Percentiles rank a stretch among this genome's conserved stretches.
phyloP scores from a whole-genome alignment of 148 eudicot species.

The Vaccinium myrtillus region DNA sequence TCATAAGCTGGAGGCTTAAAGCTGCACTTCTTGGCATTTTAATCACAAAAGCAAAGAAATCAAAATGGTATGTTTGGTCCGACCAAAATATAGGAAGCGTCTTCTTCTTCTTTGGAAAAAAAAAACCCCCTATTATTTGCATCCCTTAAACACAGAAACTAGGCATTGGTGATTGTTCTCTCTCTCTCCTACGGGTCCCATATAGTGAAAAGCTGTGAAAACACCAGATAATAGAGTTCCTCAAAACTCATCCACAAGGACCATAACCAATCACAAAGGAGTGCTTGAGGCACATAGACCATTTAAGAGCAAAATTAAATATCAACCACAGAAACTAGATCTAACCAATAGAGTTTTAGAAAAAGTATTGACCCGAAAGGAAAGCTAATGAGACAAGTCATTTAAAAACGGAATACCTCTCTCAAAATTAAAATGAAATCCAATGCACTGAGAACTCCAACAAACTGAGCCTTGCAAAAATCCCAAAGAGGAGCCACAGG shows the following conservation, averaged over 20 bases:
- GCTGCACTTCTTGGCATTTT: background rate
- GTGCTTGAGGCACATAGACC: background rate
- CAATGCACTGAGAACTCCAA: constrained; percentile 86
- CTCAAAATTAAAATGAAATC: constrained; percentile 87
- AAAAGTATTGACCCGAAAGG: background rate
- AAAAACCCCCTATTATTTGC: background rate
- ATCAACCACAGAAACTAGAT: background rate
- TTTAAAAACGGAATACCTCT: constrained; percentile 56
- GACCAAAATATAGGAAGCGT: background rate
- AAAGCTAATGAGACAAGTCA: background rate
- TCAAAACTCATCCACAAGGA: background rate
- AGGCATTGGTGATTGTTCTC: background rate
- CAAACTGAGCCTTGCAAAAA: constrained; percentile 64
- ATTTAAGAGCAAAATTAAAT: background rate
- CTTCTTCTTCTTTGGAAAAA: background rate
- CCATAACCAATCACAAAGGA: background rate
- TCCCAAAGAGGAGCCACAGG: constrained; percentile 95
- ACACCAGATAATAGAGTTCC: background rate
- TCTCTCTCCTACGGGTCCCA: too few species aligned
- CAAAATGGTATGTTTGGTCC: background rate
- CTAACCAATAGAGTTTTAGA: background rate
- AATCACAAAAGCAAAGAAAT: background rate
- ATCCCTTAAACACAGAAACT: background rate
- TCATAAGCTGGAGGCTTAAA: constrained; percentile 4
- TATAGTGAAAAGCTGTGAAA: background rate